Evolutionary conservation across 2,329 filamentous ascomycete genomes (phyloP).

Genomic region (Aschersonia sp.): DNA sequence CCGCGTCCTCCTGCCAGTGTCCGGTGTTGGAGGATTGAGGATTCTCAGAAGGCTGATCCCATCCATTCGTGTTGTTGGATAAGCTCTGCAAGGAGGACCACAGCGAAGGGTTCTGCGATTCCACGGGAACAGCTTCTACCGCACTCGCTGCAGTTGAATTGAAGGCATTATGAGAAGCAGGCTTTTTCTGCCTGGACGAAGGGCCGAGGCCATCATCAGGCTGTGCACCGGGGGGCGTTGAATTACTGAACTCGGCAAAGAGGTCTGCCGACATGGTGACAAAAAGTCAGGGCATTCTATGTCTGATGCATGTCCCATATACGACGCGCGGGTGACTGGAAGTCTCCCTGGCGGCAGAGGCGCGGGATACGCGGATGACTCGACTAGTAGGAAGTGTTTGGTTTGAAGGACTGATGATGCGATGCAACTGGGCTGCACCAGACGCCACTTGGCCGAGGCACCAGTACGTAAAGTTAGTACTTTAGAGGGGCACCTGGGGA

Average conservation of each 20-base stretch:
- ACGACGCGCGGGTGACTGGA: not conserved
- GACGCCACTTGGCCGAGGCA: too few species aligned
- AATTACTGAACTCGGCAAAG: constrained; percentile 45
- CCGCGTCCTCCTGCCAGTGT: constrained; percentile 26
- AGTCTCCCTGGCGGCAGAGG: not conserved
- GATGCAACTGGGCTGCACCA: too few species aligned
- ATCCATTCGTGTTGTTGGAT: constrained; percentile 7
- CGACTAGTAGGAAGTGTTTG: too few species aligned
- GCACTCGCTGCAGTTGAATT: not conserved
- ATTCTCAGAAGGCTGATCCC: constrained; percentile 3
- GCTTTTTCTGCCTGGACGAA: not conserved
- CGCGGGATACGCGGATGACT: too few species aligned
- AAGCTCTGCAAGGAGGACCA: constrained; percentile 17
- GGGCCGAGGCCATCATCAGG: not conserved
- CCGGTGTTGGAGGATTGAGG: not conserved
- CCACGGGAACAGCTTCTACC: not conserved
- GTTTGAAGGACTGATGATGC: too few species aligned
- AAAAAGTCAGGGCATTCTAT: not conserved
- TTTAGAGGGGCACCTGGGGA: too few species aligned
- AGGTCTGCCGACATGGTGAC: constrained; percentile 48
- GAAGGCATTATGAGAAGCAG: constrained; percentile 11
- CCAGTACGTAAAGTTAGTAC: too few species aligned
- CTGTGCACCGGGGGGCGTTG: constrained; percentile 12
- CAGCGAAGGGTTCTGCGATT: constrained; percentile 10
- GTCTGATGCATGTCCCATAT: not conserved